A percentile compares a stretch with the other conserved stretches of the same genome.
Conservation (phyloP, 371 early-diverging fungal genomes). For the Saksenaea oblongispora region DNA sequence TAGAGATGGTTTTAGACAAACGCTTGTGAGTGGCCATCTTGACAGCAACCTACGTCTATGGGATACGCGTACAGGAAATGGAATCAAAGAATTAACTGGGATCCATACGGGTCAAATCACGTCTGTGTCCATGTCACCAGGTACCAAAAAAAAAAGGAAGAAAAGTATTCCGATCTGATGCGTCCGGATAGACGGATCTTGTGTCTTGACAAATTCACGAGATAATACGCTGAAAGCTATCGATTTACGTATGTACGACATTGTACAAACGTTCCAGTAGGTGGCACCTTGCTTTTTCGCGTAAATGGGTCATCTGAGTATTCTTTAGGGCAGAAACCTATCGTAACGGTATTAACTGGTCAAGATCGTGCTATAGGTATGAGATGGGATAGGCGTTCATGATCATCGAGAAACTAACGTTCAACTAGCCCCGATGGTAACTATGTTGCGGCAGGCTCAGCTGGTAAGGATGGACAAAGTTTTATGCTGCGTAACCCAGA, state of each 20-base stretch:
- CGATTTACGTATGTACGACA: slow-evolving; percentile 79
- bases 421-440: slow-evolving; percentile 78
- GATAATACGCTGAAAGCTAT: slow-evolving; percentile 90
- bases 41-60: slow-evolving; percentile 91
- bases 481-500: background rate
- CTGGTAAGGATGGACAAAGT: slow-evolving; percentile 34
- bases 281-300: slow-evolving; percentile 18
- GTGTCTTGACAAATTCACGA: slow-evolving; percentile 86
- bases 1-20: slow-evolving; percentile 9
- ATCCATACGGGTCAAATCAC: slow-evolving; percentile 90
- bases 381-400: background rate
- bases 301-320: background rate
- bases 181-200: slow-evolving; percentile 57
- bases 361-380: slow-evolving; percentile 81
- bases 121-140: slow-evolving; percentile 72
- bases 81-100: slow-evolving; percentile 80
- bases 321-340: slow-evolving; percentile 71
- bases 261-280: slow-evolving; percentile 66
- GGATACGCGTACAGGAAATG: slow-evolving; percentile 84
- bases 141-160: slow-evolving; percentile 33
- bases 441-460: slow-evolving; percentile 82
- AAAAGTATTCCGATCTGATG: background rate
- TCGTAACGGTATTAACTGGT: slow-evolving; percentile 85
- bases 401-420: slow-evolving; percentile 10
- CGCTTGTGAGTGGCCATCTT: slow-evolving; percentile 84